A percentile compares a stretch with the other conserved stretches of the same genome.
Evolutionary conservation across 352 stramenopile genomes (phyloP).

Genomic region (Phytophthora cajani): DNA sequence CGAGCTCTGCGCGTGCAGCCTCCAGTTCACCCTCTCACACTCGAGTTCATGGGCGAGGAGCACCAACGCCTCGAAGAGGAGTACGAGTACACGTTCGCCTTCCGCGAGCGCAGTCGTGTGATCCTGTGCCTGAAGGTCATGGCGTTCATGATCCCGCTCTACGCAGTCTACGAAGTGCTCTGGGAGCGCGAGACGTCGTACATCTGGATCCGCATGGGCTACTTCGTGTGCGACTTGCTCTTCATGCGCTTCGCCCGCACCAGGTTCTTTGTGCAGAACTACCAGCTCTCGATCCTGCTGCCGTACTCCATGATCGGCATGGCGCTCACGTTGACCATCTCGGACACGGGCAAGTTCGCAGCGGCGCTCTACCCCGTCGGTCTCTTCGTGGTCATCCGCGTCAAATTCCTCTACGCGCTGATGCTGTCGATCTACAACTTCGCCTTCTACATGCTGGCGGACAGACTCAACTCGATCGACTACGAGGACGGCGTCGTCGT

Average conservation of each 20-base stretch:
- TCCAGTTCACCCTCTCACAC: constrained; percentile 73
- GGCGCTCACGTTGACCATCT: constrained; percentile 83
- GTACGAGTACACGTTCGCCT: constrained; percentile 78
- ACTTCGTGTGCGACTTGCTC: constrained; percentile 74
- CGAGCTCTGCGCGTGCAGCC: constrained; percentile 69
- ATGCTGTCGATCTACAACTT: constrained; percentile 83
- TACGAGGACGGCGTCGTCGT: constrained; percentile 48
- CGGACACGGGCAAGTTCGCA: constrained; percentile 84
- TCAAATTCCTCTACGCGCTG: constrained; percentile 86
- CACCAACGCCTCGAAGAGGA: constrained; percentile 78
- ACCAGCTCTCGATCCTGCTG: constrained; percentile 75
- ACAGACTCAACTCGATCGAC: constrained; percentile 30
- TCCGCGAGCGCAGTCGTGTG: constrained; percentile 70
- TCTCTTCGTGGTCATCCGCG: constrained; percentile 83
- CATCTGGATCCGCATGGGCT: constrained; percentile 66
- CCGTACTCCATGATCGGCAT: constrained; percentile 77
- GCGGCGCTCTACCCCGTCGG: constrained; percentile 80
- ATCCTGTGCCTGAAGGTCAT: constrained; percentile 79
- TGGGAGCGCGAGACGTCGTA: constrained; percentile 70
- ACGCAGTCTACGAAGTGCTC: constrained; percentile 75
- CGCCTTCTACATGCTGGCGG: constrained; percentile 71
- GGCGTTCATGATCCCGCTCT: constrained; percentile 73
- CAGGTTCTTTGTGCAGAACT: constrained; percentile 78
- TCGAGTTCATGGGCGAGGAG: constrained; percentile 88
- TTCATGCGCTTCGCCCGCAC: constrained; percentile 77